Evolutionary conservation across 306 rosid species (phyloP), one percentile per base, ranked within the genome.

Genomic region (Oemleria cerasiformis): DNA sequence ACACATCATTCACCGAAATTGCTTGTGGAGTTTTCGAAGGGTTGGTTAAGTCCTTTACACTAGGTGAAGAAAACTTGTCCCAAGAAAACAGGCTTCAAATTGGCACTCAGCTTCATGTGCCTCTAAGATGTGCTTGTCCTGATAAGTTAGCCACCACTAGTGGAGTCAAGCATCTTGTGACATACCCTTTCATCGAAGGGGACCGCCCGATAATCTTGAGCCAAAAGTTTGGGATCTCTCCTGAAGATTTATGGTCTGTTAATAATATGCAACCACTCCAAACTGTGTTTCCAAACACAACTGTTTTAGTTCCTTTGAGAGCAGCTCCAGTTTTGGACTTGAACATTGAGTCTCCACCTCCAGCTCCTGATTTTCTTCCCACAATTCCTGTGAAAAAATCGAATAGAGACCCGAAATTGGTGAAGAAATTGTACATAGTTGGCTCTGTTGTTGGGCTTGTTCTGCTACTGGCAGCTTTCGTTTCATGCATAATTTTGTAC

Each of bases 1-100:
- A 2, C 15, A 61, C 76, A 7, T 80, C 88, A 45, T 68, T 63
- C 56, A 60, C 83, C 5, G 73, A 79, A 38, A 56, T 90, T 67
- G 85, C 92, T 55, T 87, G 91, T 63, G 85, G 67, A 0, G 75
- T 80, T 75, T 90, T 86, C 42, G 89, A 87, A 79, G 96, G 89
- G 69, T 77, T 90, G 42, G 54, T 87, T 19, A 87, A 82, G 57
- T 9, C 75, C n/a, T 7, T 45, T 42, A 84, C 85, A 8, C 80
- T 90, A 1, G 1, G 42, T 6, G 74, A 77, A 69, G 78, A 61
- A 63, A 87, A 86, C 71, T 64, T 60, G 51, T 36, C 51, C 44
- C 81, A 30, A 57, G 82, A 55, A 49, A 58, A 70, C 17, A 71
- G 47, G 7, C 61, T 49, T 34, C 30, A 59, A 65, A 45, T 60